Conservation (phyloP, 345 rosid genomes). For the Eucalyptus erythrocorys region DNA sequence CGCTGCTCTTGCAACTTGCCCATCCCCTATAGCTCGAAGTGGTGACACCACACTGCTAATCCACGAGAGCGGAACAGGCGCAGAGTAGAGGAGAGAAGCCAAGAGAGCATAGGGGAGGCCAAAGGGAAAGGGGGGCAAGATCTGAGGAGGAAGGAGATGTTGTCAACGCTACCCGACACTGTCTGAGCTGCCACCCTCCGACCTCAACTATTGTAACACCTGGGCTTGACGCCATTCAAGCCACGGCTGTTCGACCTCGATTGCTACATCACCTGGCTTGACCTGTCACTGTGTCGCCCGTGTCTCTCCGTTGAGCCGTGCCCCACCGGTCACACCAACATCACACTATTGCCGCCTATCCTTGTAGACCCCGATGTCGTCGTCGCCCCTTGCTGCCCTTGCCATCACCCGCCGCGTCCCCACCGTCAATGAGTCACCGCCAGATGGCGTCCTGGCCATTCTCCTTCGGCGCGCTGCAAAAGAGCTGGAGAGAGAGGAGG, state of each 20-base stretch:
- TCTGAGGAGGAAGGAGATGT: fast-evolving
- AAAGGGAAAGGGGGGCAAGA: too few species aligned
- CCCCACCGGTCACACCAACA: too few species aligned
- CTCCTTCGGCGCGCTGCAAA: fast-evolving
- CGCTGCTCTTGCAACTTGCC: fast-evolving
- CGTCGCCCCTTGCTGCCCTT: fast-evolving
- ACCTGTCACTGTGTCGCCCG: fast-evolving
- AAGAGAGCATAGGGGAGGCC: fast-evolving
- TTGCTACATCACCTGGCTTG: fast-evolving
- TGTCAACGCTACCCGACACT: fast-evolving
- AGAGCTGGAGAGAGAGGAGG: too few species aligned
- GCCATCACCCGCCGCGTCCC: fast-evolving
- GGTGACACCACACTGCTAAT: fast-evolving
- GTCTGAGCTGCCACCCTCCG: fast-evolving
- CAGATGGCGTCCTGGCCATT: fast-evolving
- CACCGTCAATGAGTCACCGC: fast-evolving
- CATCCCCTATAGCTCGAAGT: fast-evolving
- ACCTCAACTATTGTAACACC: fast-evolving
- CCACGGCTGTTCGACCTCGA: fast-evolving
- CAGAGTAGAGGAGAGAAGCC: fast-evolving
- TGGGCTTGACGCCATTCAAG: fast-evolving
- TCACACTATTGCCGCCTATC: fast-evolving
- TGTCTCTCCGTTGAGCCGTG: fast-evolving
- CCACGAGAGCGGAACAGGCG: fast-evolving
- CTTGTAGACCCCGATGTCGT: fast-evolving